A percentile compares a stretch with the other conserved stretches of the same genome.
phyloP scores from a whole-genome alignment of 2,329 filamentous ascomycete species.

The Pseudocercospora musae region DNA sequence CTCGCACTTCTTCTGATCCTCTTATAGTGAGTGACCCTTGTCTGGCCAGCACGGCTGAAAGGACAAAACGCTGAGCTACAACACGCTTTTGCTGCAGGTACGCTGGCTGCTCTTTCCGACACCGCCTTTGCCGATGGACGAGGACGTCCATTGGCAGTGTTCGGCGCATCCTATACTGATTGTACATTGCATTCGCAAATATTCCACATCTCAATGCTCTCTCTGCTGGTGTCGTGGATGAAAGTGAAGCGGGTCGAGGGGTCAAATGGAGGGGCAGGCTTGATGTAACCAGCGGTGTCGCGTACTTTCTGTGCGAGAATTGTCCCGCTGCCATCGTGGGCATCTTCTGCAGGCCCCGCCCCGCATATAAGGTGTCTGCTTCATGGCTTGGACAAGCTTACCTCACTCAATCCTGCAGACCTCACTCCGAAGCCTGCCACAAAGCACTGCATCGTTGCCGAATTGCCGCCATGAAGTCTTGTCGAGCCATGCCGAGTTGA shows the following conservation, averaged over 20 bases:
- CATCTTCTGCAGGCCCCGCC: background rate
- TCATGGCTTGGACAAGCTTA: background rate
- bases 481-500: conserved; percentile 62
- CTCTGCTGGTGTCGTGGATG: background rate
- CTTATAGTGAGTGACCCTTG: background rate
- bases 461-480: conserved; percentile 72
- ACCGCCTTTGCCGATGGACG: background rate
- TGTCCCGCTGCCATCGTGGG: background rate
- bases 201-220: background rate
- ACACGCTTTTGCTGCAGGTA: background rate
- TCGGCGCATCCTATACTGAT: background rate
- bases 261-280: background rate
- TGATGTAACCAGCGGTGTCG: background rate
- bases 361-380: background rate
- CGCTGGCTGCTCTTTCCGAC: background rate
- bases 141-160: background rate
- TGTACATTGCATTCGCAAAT: background rate
- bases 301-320: background rate
- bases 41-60: background rate
- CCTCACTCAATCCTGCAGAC: background rate
- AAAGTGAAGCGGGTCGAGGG: background rate
- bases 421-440: conserved; percentile 51
- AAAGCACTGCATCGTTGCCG: conserved; percentile 79
- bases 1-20: background rate
- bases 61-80: background rate